Evolutionary conservation across 805 yeast species (phyloP).

Genomic region (Candida hungchunana): DNA sequence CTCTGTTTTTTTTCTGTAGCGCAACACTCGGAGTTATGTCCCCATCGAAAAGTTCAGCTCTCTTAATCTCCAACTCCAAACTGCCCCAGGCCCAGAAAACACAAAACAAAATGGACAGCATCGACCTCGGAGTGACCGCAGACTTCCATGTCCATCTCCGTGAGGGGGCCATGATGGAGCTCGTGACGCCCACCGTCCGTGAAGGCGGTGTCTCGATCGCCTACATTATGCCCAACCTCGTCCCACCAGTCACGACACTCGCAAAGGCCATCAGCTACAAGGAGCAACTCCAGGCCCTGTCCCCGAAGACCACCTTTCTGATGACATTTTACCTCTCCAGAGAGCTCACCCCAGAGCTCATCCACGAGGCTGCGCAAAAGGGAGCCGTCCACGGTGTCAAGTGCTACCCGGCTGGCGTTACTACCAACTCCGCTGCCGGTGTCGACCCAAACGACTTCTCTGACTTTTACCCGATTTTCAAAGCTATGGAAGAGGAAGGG

Average conservation of each 20-base stretch:
- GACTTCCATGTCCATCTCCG: constrained; percentile 97
- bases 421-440: constrained; percentile 92
- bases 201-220: constrained; percentile 91
- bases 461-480: constrained; percentile 82
- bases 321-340: constrained; percentile 85
- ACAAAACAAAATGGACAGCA: constrained; percentile 2
- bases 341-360: constrained; percentile 80
- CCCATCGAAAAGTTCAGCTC: no score
- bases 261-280: constrained; percentile 71
- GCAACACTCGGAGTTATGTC: no score
- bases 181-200: constrained; percentile 84
- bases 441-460: constrained; percentile 91
- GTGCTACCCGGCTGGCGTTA: constrained; percentile 98
- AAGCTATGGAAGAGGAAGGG: constrained; percentile 76
- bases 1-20: no score
- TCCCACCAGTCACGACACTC: constrained; percentile 84
- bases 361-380: constrained; percentile 67
- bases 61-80: no score
- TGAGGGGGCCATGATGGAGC: constrained; percentile 89
- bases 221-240: constrained; percentile 93
- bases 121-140: constrained; percentile 64
- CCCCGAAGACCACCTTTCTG: constrained; percentile 82
- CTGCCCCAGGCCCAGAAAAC: not conserved
- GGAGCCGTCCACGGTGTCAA: constrained; percentile 83
- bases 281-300: constrained; percentile 50